Conservation (phyloP, 306 rosid genomes). For the Datisca glomerata region DNA sequence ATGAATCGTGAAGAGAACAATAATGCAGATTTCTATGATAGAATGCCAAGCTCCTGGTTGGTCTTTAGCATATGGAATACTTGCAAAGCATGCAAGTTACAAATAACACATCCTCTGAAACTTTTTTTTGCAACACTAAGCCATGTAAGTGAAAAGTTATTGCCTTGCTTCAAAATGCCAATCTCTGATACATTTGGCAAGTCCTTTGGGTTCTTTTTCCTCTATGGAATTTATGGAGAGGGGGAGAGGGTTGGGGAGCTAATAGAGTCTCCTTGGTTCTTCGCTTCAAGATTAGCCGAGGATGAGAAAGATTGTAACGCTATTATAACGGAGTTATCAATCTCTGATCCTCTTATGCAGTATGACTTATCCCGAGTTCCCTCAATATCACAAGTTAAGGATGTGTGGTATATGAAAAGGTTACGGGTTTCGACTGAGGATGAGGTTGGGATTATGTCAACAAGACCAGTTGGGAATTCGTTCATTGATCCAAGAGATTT, state of each 20-base stretch:
- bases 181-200: conserved; percentile 15
- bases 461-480: conserved; percentile 40
- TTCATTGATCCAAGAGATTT: conserved; percentile 76
- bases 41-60: conserved; percentile 43
- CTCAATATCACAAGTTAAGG: conserved; percentile 43
- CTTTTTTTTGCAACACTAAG: conserved; percentile 28
- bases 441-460: conserved; percentile 21
- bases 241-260: conserved; percentile 53
- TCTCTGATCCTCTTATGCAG: conserved; percentile 41
- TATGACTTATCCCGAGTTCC: conserved; percentile 32
- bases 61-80: conserved; percentile 65
- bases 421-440: conserved; percentile 17
- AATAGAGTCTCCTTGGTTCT: conserved; percentile 46
- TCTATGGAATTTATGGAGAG: conserved; percentile 58
- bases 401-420: conserved; percentile 50
- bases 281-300: conserved; percentile 41
- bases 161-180: conserved; percentile 41
- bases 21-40: conserved; percentile 13
- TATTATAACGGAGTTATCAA: conserved; percentile 31
- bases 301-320: conserved; percentile 26
- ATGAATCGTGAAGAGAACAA: conserved; percentile 10
- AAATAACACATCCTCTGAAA: conserved; percentile 31
- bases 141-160: conserved; percentile 43
- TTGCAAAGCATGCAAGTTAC: conserved; percentile 47
- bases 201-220: conserved; percentile 36